Conservation (phyloP, 192 early-diverging fungal genomes). For the Dimargaris cristalligena region DNA sequence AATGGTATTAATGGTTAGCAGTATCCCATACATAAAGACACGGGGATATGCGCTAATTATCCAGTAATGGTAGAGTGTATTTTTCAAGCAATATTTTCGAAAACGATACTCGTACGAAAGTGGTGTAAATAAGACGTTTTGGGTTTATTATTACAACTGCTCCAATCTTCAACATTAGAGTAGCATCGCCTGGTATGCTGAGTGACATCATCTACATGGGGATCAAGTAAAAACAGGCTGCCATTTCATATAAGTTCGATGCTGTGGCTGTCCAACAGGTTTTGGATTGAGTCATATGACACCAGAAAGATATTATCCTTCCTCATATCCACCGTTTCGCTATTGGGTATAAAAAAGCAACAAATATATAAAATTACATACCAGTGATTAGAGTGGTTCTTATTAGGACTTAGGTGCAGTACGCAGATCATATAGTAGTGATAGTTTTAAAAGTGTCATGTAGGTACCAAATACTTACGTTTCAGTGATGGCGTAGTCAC, state of each 20-base stretch:
- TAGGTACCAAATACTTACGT: conserved; percentile 18
- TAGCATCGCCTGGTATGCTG: no score
- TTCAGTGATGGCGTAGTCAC: conserved; percentile 17
- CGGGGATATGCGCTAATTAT: no score
- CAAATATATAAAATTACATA: neutral
- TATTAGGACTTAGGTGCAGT: neutral
- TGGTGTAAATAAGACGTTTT: no score
- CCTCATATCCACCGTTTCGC: conserved; percentile 7
- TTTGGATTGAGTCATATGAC: neutral
- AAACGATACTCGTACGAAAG: no score
- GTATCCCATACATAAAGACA: no score
- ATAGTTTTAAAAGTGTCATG: conserved; percentile 6
- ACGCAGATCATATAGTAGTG: neutral
- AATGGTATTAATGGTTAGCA: no score
- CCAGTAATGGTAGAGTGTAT: no score
- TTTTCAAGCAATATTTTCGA: no score
- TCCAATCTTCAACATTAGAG: no score
- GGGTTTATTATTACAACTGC: no score
- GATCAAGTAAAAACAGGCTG: neutral
- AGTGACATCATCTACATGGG: no score
- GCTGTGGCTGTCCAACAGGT: neutral
- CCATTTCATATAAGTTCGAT: neutral
- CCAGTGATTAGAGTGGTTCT: neutral
- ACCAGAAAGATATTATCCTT: conserved; percentile 6
- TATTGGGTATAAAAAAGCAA: neutral